Evolutionary conservation across 2,329 filamentous ascomycete species (phyloP).

Genomic region (Fusarium sp.): DNA sequence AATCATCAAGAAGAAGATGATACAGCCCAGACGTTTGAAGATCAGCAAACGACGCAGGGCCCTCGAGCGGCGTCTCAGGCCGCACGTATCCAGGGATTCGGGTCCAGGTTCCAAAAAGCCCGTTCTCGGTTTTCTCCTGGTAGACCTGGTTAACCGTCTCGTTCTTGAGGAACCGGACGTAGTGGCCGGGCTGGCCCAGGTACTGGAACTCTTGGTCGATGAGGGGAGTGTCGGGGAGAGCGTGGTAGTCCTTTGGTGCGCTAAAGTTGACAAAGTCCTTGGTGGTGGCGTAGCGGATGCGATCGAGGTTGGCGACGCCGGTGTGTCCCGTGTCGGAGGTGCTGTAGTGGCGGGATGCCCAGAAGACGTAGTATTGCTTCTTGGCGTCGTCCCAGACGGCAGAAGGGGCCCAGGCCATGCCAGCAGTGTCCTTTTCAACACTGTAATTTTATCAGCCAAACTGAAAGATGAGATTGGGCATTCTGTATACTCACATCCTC

Average conservation of each 20-base stretch:
- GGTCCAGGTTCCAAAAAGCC: conserved; percentile 62
- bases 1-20: conserved; percentile 60
- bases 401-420: conserved; percentile 55
- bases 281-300: conserved; percentile 64
- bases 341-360: conserved; percentile 60
- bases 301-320: conserved; percentile 54
- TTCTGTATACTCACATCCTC: conserved; percentile 7
- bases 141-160: conserved; percentile 62
- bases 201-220: conserved; percentile 64
- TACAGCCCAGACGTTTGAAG: conserved; percentile 50
- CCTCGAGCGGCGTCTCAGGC: conserved; percentile 49
- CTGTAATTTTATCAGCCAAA: conserved; percentile 32
- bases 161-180: conserved; percentile 64
- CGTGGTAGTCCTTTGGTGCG: conserved; percentile 58
- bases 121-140: conserved; percentile 57
- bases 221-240: conserved; percentile 54
- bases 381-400: conserved; percentile 51
- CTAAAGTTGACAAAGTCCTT: conserved; percentile 63
- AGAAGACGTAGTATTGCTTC: conserved; percentile 61
- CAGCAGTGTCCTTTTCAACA: conserved; percentile 50
- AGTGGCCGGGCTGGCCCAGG: conserved; percentile 55
- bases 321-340: conserved; percentile 58
- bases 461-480: rapidly evolving
- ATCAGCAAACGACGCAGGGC: conserved; percentile 54
- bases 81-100: conserved; percentile 53